These are phyloP conservation scores for Pleurotus eryngii DNA, from an alignment of 768 basidiomycete species.

Conservation along the genomic window DNA sequence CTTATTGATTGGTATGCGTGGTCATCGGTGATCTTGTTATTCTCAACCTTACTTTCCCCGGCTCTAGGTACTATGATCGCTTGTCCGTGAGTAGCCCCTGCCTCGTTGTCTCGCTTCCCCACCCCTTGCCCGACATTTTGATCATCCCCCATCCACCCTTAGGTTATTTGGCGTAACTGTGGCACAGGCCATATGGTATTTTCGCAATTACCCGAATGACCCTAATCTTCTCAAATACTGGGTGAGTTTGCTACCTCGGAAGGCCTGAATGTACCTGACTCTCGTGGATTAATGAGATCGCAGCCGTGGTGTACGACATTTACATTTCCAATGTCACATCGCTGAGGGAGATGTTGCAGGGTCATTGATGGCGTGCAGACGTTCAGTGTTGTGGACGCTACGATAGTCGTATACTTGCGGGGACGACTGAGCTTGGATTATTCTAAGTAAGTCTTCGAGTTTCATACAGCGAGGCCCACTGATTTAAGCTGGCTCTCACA, in stretches of 20 bases:
- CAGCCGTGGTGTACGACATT: too few relatives aligned
- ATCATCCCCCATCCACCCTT: background rate
- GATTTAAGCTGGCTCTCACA: too few relatives aligned
- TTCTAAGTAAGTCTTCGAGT: background rate
- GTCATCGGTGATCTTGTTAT: too few relatives aligned
- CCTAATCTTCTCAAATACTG: background rate
- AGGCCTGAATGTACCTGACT: too few relatives aligned
- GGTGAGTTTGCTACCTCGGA: background rate
- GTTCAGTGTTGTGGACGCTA: background rate
- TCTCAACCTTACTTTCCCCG: too few relatives aligned
- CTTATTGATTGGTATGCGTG: background rate
- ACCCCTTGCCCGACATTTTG: too few relatives aligned
- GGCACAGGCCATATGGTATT: constrained; percentile 1
- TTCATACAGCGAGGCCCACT: background rate
- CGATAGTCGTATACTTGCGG: background rate
- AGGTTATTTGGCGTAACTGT: background rate
- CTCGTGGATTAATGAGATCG: too few relatives aligned
- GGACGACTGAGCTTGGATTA: background rate
- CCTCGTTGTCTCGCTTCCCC: too few relatives aligned
- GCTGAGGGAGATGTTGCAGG: background rate
- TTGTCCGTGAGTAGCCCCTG: background rate
- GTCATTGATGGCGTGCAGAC: background rate
- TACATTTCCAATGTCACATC: too few relatives aligned
- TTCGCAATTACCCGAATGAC: background rate
- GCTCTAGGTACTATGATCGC: background rate